Conservation (phyloP, 2,329 filamentous ascomycete genomes). For the Arthrobotrys iridis region DNA sequence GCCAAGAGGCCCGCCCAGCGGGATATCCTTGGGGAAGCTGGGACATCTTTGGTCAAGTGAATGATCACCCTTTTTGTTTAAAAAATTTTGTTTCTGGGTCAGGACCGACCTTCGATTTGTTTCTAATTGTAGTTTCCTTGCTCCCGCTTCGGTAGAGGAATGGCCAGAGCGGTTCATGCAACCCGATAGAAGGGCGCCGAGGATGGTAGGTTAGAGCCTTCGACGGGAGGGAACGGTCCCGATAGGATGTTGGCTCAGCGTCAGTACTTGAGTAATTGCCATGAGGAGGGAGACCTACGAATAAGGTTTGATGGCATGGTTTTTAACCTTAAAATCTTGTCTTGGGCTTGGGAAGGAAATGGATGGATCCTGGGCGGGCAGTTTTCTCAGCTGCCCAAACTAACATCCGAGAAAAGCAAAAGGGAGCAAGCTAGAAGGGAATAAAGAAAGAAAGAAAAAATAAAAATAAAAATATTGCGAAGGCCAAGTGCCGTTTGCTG, state of each 20-base stretch:
- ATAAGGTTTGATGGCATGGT: conserved; percentile 29
- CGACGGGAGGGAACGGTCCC: conserved; percentile 15
- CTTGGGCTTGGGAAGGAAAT: conserved; percentile 27
- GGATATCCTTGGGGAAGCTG: conserved; percentile 43
- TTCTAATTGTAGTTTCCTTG: conserved; percentile 5
- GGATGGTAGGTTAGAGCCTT: neutral
- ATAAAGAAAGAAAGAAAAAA: neutral
- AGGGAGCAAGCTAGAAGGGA: conserved; percentile 9
- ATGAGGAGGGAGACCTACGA: conserved; percentile 9
- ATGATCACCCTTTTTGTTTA: too few relatives aligned
- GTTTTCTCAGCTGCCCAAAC: conserved; percentile 51
- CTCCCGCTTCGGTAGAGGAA: neutral
- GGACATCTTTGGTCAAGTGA: conserved; percentile 23
- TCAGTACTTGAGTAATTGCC: too few relatives aligned
- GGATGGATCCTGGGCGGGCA: conserved; percentile 35
- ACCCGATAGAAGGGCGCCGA: neutral
- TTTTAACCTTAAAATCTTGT: conserved; percentile 52
- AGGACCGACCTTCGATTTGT: conserved; percentile 15
- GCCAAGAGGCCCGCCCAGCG: conserved; percentile 35
- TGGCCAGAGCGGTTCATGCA: neutral
- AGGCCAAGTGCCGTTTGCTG: conserved; percentile 18
- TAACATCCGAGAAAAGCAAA: conserved; percentile 24
- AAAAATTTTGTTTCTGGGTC: too few relatives aligned
- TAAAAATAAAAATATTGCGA: conserved; percentile 8
- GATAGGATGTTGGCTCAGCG: conserved; percentile 32